Evolutionary conservation across 2,329 filamentous ascomycete species (phyloP).

Genomic region (Epichloe sibirici): DNA sequence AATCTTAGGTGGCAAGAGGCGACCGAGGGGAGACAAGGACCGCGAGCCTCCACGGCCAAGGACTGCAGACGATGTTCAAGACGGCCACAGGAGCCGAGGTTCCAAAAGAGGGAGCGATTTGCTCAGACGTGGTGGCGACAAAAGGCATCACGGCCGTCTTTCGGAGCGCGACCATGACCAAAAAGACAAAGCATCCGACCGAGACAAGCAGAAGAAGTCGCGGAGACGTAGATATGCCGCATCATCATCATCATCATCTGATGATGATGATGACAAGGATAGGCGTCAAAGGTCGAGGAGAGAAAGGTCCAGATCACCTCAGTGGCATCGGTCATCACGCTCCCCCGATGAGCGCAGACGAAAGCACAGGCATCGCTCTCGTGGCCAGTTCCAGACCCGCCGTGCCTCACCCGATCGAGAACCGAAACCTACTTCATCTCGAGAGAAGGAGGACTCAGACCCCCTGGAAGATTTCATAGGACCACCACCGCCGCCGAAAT

Average conservation of each 20-base stretch:
- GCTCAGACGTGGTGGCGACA: not conserved
- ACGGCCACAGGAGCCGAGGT: not conserved
- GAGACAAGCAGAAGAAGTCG: conserved; percentile 2
- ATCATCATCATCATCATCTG: not conserved
- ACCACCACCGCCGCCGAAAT: conserved; percentile 45
- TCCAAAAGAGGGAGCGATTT: not conserved
- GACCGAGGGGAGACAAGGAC: conserved; percentile 9
- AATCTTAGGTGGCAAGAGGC: conserved; percentile 37
- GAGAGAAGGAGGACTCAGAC: conserved; percentile 40
- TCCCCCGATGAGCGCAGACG: conserved; percentile 18
- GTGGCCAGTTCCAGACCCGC: not conserved
- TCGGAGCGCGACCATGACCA: conserved; percentile 11
- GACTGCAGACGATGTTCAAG: conserved; percentile 13
- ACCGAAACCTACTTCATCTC: not conserved
- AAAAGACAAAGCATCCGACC: conserved; percentile 3
- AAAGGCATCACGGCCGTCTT: conserved; percentile 14
- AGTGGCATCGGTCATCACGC: conserved; percentile 16
- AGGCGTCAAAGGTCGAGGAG: conserved; percentile 9
- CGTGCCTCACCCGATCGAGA: not conserved
- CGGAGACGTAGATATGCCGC: not conserved
- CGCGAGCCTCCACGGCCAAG: not conserved
- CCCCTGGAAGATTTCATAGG: conserved; percentile 67
- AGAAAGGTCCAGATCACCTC: conserved; percentile 14
- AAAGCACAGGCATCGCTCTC: conserved; percentile 23
- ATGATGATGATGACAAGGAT: not conserved